Base-by-base conservation (phyloP, 169 alveolate species). In the Cryptosporidium sp. region DNA sequence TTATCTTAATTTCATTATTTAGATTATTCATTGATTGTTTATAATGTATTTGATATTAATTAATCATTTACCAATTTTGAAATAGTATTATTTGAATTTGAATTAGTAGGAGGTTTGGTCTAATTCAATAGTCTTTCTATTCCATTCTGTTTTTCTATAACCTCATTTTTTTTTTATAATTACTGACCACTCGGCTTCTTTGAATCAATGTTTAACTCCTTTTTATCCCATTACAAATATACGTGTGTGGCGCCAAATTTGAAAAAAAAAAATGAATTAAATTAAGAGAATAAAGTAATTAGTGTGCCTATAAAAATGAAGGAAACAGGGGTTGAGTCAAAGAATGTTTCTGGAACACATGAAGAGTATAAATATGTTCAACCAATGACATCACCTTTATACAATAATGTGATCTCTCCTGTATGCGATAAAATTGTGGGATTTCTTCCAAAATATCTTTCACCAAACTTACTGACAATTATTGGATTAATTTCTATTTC, bases 341-440 rank as follows among this genome's bases (percentile, higher is more conserved):
- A 65, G 16, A 29, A 37, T 33, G 72, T 3, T 5, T 37, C 67
- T 21, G 52, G 33, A 29, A 48, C 12, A n/a, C 9, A 33, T 6
- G 85, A 31, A 8, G 67, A 62, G 14, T 80, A 80, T 39, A 33
- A 23, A 23, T 80, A 80, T 23, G 67, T 60, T 18, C 89, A 80
- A 45, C 89, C 89, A 21, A 67, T 31, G 65, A 62, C 89, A 21
- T 80, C 89, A 2, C 62, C 75, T 6, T 44, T 62, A 12, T 80
- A 80, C 37, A 42, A 80, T 58, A 10, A 44, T 23, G 65, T 62
- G 33, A 37, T 80, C 29, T 80, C 89, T 42, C 80, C 89, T 35
- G 51, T 44, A 6, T 80, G 89, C 35, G 89, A 80, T n/a, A 12
- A 48, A 18, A 42, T 80, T 8, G 89, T 80, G 14, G 70, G 23